These are phyloP conservation scores for Eragrostis curvula DNA, from an alignment of 176 grass and related monocot genomes.

Conservation along the genomic window DNA sequence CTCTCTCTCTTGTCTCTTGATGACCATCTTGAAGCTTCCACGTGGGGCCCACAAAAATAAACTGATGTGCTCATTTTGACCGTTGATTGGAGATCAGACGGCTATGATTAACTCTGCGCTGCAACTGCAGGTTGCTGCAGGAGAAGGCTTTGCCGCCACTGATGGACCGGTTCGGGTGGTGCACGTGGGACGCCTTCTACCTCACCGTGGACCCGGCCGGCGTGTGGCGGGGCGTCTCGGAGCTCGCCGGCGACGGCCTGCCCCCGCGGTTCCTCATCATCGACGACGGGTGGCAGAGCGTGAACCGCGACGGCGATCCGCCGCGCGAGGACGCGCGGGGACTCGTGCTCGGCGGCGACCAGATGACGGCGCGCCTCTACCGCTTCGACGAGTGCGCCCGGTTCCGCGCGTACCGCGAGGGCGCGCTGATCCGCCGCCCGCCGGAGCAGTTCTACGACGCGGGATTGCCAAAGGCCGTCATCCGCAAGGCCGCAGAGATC, in stretches of 20 bases:
- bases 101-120: too few species aligned
- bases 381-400: constrained; percentile 61
- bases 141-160: constrained; percentile 61
- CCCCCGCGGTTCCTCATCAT: constrained; percentile 68
- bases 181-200: constrained; percentile 97
- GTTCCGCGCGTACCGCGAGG: constrained; percentile 61
- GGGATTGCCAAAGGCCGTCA: constrained; percentile 7
- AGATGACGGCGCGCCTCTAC: constrained; percentile 74
- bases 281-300: constrained; percentile 82
- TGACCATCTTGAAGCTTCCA: background rate
- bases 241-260: constrained; percentile 41
- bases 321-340: constrained; percentile 41
- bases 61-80: background rate
- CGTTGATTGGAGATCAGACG: too few species aligned
- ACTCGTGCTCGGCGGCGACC: constrained; percentile 64
- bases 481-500: constrained; percentile 38
- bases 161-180: constrained; percentile 73
- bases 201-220: constrained; percentile 64
- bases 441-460: constrained; percentile 29
- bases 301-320: constrained; percentile 61
- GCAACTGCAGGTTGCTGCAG: background rate
- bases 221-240: constrained; percentile 64
- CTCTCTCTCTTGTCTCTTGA: too few species aligned
- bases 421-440: background rate
- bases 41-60: background rate